These are phyloP conservation scores for Blastomyces gilchristii DNA, from an alignment of 2,329 filamentous ascomycete species.

Conservation along the genomic window DNA sequence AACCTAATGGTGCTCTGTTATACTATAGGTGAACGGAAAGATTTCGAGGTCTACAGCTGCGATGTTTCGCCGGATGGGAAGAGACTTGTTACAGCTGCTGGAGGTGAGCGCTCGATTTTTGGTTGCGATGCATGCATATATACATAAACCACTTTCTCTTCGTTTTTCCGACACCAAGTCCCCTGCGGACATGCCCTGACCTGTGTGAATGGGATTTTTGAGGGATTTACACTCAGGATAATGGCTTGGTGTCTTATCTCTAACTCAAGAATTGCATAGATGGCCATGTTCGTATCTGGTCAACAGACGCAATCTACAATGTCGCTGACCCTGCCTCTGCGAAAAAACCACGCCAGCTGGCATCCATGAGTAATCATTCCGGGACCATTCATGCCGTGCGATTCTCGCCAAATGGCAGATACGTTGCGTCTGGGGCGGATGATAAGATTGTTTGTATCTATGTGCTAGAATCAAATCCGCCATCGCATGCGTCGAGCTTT, in stretches of 20 bases:
- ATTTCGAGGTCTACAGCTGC: conserved; percentile 97
- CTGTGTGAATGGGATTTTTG: not conserved
- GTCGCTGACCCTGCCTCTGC: conserved; percentile 60
- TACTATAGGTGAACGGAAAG: conserved; percentile 74
- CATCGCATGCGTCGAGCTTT: conserved; percentile 66
- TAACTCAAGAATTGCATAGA: conserved; percentile 44
- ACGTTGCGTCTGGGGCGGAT: conserved; percentile 91
- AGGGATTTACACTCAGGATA: not conserved
- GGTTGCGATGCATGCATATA: not conserved
- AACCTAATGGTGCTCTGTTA: conserved; percentile 4
- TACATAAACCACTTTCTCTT: no score
- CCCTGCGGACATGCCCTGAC: not conserved
- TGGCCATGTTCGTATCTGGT: conserved; percentile 96
- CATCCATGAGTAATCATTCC: conserved; percentile 96
- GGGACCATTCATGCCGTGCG: conserved; percentile 95
- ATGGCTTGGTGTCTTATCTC: not conserved
- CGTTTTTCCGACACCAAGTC: not conserved
- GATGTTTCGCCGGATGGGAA: conserved; percentile 91
- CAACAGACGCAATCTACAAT: conserved; percentile 83
- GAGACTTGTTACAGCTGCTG: conserved; percentile 84
- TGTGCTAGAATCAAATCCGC: conserved; percentile 71
- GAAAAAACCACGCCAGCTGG: conserved; percentile 78
- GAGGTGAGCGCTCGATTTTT: conserved; percentile 49
- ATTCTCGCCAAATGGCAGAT: conserved; percentile 90
- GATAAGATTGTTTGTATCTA: conserved; percentile 99